Evolutionary conservation across 2,329 filamentous ascomycete genomes (phyloP), one percentile per base, ranked within the genome.

Genomic region (Aspergillus sp.): DNA sequence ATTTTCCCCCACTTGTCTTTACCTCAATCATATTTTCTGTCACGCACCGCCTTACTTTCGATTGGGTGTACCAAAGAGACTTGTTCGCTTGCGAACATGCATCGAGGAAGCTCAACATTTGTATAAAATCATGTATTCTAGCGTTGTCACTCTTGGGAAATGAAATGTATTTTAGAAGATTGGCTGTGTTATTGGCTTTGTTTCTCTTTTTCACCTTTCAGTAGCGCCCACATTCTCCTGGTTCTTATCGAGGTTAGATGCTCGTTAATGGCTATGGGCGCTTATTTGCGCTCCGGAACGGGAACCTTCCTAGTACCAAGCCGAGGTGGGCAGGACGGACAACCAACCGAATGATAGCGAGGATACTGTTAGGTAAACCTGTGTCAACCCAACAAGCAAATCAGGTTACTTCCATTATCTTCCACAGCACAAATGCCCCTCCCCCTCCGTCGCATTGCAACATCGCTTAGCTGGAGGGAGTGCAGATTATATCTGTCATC

Each of bases 381-480:
- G 39, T 45, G 17, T 39, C 32, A 50, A 55, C 54, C 38, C 28
- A 56, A 59, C 52, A 43, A 57, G 61, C 61, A 55, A 58, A 58
- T 63, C 58, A 58, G 48, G 47, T 52, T 41, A 55, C 39, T 63
- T 58, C 58, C 17, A 63, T 63, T 62, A 51, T 47, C 56, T 58
- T 57, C 62, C 53, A 55, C 41, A 47, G 56, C 57, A 57, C 61
- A 64, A 72, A 75, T 75, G 73, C 72, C 72, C 72, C 72, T 74
- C 69, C 70, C 66, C 66, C 72, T 71, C 69, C 70, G 65, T 63
- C 65, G 69, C 50, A 65, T 72, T 61, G 63, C 70, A 58, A 53
- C 62, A 41, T 70, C 69, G 48, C 62, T 74, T 51, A 62, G 41
- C 19, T 19, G 41, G 10, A 45, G 59, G 59, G 65, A 61, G 61